Evolutionary conservation across 805 yeast genomes (phyloP), one percentile per base, ranked within the genome.

Genomic region (Priceomyces castillae): DNA sequence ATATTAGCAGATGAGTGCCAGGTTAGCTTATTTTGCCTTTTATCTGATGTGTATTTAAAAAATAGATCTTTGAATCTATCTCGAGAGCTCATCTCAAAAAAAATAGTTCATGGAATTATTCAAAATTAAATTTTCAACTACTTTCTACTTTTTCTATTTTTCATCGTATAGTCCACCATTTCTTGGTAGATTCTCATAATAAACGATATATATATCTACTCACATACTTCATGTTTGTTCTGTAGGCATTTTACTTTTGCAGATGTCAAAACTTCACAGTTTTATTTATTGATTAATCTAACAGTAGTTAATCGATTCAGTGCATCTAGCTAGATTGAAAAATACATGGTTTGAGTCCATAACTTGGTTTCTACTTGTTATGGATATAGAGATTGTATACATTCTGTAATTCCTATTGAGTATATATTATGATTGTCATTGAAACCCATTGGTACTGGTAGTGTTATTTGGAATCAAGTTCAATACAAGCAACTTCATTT

Each of bases 261-360:
- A 44, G 51, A 41, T 49, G 54, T 45, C 46, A 38, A 39, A 34
- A 37, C 16, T 40, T 36, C 25, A 22, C 12, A 30, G 10, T 31
- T 39, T 16, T 35, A 22, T 31, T 37, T 43, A 22, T 42, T 44
- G 46, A 26, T 43, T 33, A 44, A 34, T 43, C 43, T 44, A 34
- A 25, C n/a, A 18, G 37, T 47, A 46, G 37, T 39, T 39, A 44
- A 38, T 43, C 39, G 53, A 46, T 39, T 38, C 36, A 40, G 39
- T 34, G 38, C 62, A 54, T 57, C 62, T 57, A 58, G 71, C 75
- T 58, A 69, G 37, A 69, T 51, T 48, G 53, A 66, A 19, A 41
- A 42, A 42, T 63, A 64, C 75, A 70, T 68, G 68, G 75, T 70
- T 71, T 71, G 76, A 71, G 76, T 70, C 75, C 61, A 64, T 53